Conservation (phyloP, 176 grass and related monocot species). For the Neostapfia colusana region DNA sequence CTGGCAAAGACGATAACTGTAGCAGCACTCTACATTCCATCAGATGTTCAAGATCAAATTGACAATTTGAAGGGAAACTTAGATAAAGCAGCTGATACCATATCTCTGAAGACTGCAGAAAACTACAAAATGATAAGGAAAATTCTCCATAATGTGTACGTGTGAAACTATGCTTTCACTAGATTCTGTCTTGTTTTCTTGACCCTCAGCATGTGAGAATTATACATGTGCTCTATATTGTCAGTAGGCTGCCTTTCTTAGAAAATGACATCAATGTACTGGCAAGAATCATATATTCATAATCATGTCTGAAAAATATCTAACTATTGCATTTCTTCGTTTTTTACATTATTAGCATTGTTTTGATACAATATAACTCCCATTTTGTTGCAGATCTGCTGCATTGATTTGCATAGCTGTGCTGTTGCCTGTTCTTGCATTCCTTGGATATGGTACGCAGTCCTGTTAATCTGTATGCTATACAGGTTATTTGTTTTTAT, state of each 20-base stretch:
- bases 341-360: slow-evolving; percentile 10
- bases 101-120: slow-evolving; percentile 74
- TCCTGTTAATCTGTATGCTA: background rate
- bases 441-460: slow-evolving; percentile 77
- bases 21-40: slow-evolving; percentile 73
- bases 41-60: slow-evolving; percentile 74
- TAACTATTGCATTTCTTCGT: background rate
- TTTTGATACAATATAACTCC: slow-evolving; percentile 23
- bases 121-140: slow-evolving; percentile 72
- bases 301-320: background rate
- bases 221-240: slow-evolving; percentile 15
- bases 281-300: background rate
- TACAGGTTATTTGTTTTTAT: background rate
- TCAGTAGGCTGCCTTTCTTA: background rate
- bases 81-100: slow-evolving; percentile 64
- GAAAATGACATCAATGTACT: slow-evolving; percentile 1
- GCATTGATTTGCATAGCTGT: slow-evolving; percentile 65
- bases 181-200: background rate
- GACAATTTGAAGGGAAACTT: slow-evolving; percentile 73
- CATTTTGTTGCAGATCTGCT: slow-evolving; percentile 49
- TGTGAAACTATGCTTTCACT: slow-evolving; percentile 10
- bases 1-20: slow-evolving; percentile 79
- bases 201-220: background rate
- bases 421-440: slow-evolving; percentile 70
- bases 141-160: slow-evolving; percentile 67